Evolutionary conservation across 352 stramenopile genomes (phyloP).

Genomic region (Globisporangium nunn): DNA sequence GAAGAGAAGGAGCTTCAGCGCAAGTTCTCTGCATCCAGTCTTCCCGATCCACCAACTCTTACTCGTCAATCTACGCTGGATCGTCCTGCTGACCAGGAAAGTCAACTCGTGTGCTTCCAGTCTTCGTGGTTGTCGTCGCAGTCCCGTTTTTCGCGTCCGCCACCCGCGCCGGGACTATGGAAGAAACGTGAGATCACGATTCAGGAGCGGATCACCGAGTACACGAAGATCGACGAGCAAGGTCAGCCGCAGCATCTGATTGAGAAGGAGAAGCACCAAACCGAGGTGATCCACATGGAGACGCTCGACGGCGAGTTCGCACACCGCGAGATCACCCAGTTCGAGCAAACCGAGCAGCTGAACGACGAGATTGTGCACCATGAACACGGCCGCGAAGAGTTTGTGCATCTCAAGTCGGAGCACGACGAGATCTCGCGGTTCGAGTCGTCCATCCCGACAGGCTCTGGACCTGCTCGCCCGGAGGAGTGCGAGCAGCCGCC

Average conservation of each 20-base stretch:
- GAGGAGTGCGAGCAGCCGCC: constrained; percentile 73
- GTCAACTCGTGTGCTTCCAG: constrained; percentile 37
- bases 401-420: constrained; percentile 76
- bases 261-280: constrained; percentile 81
- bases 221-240: constrained; percentile 85
- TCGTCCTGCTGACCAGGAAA: not conserved
- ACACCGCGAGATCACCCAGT: constrained; percentile 82
- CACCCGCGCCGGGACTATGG: constrained; percentile 64
- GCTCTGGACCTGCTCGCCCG: constrained; percentile 14
- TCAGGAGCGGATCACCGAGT: constrained; percentile 81
- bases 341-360: constrained; percentile 74
- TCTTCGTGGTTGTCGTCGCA: constrained; percentile 28
- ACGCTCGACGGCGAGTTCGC: constrained; percentile 69
- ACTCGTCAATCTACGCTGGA: constrained; percentile 5
- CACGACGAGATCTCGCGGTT: constrained; percentile 84
- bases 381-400: constrained; percentile 72
- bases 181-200: constrained; percentile 86
- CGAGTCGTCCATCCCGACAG: constrained; percentile 55
- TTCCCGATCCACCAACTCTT: constrained; percentile 18
- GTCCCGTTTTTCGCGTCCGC: constrained; percentile 27
- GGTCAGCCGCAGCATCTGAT: constrained; percentile 66
- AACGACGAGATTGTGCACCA: constrained; percentile 82
- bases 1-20: constrained; percentile 31
- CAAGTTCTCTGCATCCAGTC: constrained; percentile 3
- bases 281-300: constrained; percentile 83